Conservation (phyloP, 1,284 basidiomycete genomes). For the Athelia sp. region DNA sequence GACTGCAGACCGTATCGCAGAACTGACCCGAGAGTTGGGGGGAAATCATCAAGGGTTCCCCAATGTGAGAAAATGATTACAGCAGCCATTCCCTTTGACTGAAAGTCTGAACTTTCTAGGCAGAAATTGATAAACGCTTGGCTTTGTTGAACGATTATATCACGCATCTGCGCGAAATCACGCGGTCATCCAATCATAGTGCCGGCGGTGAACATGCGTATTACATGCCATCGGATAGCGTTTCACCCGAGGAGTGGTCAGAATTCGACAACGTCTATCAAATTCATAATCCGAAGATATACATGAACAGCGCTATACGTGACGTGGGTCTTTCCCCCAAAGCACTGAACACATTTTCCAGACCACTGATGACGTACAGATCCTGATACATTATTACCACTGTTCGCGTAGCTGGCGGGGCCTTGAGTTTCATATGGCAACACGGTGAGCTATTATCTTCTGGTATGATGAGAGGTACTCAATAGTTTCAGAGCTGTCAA, state of each 20-base stretch:
- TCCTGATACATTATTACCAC: slow-evolving; percentile 89
- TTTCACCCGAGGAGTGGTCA: slow-evolving; percentile 69
- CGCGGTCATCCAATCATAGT: slow-evolving; percentile 30
- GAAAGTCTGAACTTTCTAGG: too few species aligned
- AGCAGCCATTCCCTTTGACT: too few species aligned
- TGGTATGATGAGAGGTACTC: slow-evolving; percentile 10
- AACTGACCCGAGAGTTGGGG: slow-evolving; percentile 34
- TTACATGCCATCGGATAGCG: slow-evolving; percentile 61
- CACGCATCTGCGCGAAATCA: slow-evolving; percentile 44
- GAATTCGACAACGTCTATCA: slow-evolving; percentile 91
- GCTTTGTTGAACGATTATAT: slow-evolving; percentile 59
- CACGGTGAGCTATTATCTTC: slow-evolving; percentile 55
- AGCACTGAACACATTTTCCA: slow-evolving; percentile 1
- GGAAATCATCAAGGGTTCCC: background rate
- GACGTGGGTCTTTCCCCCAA: slow-evolving; percentile 46
- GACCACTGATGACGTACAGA: slow-evolving; percentile 34
- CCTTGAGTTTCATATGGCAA: slow-evolving; percentile 86
- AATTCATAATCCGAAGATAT: slow-evolving; percentile 83
- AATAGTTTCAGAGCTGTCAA: slow-evolving; percentile 62
- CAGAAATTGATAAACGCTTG: slow-evolving; percentile 9
- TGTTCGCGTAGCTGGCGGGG: slow-evolving; percentile 73
- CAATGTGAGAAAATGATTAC: too few species aligned
- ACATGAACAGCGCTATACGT: slow-evolving; percentile 76
- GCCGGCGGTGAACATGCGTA: slow-evolving; percentile 37
- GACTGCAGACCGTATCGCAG: slow-evolving; percentile 49